Evolutionary conservation across 2,329 filamentous ascomycete species (phyloP).

Genomic region (Graphilbum ipis-grandicollis): DNA sequence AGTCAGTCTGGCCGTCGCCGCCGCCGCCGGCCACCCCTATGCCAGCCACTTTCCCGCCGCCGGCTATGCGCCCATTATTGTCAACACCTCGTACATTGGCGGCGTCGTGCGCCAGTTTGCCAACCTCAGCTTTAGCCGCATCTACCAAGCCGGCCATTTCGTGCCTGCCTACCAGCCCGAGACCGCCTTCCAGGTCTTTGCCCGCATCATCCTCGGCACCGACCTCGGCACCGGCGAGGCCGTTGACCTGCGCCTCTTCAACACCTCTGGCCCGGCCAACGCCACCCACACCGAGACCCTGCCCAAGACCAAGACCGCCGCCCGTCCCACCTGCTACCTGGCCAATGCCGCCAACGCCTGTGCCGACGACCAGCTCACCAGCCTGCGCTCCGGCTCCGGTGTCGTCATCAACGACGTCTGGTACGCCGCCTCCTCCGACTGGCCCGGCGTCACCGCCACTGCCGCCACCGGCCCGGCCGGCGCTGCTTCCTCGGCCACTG

Average conservation of each 20-base stretch:
- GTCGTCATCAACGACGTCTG: slow-evolving; percentile 42
- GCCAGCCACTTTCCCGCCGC: slow-evolving; percentile 39
- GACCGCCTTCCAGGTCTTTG: slow-evolving; percentile 41
- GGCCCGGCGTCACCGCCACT: slow-evolving; percentile 18
- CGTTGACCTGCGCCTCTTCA: slow-evolving; percentile 31
- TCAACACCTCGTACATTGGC: slow-evolving; percentile 50
- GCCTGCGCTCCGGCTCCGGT: slow-evolving; percentile 32
- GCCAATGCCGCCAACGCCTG: slow-evolving; percentile 14
- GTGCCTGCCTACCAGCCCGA: slow-evolving; percentile 44
- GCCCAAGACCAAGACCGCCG: slow-evolving; percentile 17
- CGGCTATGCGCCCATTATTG: slow-evolving; percentile 55
- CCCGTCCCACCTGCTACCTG: slow-evolving; percentile 13
- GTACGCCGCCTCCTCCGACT: slow-evolving; percentile 24
- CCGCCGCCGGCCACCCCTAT: slow-evolving; percentile 27
- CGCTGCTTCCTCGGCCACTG: background rate
- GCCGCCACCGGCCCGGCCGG: background rate
- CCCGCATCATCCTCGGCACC: slow-evolving; percentile 37
- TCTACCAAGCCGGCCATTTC: slow-evolving; percentile 50
- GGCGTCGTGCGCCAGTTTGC: slow-evolving; percentile 62
- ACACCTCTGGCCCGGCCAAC: slow-evolving; percentile 7
- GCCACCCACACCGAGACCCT: slow-evolving; percentile 9
- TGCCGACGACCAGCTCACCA: slow-evolving; percentile 27
- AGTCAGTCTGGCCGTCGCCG: slow-evolving; percentile 44
- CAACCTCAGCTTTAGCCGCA: slow-evolving; percentile 51
- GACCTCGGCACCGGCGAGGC: slow-evolving; percentile 36